A percentile compares a stretch with the other conserved stretches of the same genome.
Evolutionary conservation across 2,329 filamentous ascomycete species (phyloP).

Genomic region (Colletotrichum horii): DNA sequence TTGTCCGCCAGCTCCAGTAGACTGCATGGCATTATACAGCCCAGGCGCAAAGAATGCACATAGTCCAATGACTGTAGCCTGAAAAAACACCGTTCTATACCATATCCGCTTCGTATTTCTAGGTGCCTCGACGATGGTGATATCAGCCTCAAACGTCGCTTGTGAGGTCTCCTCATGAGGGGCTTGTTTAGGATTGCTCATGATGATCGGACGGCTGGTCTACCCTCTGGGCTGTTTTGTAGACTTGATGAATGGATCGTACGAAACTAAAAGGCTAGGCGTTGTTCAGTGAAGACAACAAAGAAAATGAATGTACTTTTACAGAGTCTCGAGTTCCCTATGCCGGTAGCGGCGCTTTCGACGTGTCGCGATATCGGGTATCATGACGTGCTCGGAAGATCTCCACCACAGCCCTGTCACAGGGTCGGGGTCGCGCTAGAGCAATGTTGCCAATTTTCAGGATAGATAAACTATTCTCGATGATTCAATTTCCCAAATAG

Average conservation of each 20-base stretch:
- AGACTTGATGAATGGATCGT: neutral
- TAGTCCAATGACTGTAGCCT: conserved; percentile 29
- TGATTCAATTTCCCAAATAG: fast-evolving
- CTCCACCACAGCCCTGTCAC: neutral
- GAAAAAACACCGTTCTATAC: conserved; percentile 32
- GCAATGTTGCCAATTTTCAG: neutral
- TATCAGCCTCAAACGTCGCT: neutral
- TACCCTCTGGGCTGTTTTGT: neutral
- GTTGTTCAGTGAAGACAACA: neutral
- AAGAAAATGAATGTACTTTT: neutral
- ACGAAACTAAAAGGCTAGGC: fast-evolving
- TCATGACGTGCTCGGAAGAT: conserved; percentile 4
- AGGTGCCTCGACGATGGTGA: neutral
- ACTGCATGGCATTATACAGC: conserved; percentile 35
- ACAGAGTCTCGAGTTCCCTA: neutral
- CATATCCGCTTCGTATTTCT: conserved; percentile 12
- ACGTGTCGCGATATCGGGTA: conserved; percentile 2
- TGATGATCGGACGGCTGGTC: neutral
- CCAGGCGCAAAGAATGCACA: conserved; percentile 32
- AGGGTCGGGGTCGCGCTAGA: neutral
- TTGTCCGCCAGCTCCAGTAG: conserved; percentile 32
- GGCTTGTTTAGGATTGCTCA: neutral
- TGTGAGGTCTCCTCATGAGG: neutral
- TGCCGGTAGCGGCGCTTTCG: neutral
- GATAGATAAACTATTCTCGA: neutral